phyloP scores from a whole-genome alignment of 345 rosid genomes.

The Citrus maxima region DNA sequence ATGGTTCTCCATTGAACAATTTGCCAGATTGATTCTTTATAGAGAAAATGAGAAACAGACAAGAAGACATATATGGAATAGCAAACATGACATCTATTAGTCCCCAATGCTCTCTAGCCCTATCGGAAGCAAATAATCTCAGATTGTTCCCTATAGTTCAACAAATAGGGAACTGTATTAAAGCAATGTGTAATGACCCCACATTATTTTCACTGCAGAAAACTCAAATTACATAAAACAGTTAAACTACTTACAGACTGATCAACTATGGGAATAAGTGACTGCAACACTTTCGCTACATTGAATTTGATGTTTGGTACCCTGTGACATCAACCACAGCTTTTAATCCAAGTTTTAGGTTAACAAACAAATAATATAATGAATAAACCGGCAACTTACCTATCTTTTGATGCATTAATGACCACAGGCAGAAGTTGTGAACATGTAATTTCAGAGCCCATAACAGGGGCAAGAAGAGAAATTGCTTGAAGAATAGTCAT shows the following conservation, averaged over 20 bases:
- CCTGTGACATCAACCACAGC: constrained; percentile 34
- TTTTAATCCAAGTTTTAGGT: background rate
- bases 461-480: constrained; percentile 86
- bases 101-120: background rate
- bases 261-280: constrained; percentile 76
- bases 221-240: background rate
- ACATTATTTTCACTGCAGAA: background rate
- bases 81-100: background rate
- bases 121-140: background rate
- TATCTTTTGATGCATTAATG: constrained; percentile 75
- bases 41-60: background rate
- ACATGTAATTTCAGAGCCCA: constrained; percentile 85
- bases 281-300: constrained; percentile 92
- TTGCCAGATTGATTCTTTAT: background rate
- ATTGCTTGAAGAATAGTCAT: constrained; percentile 83
- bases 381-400: constrained; percentile 35
- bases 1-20: background rate
- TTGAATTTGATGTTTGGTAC: constrained; percentile 97
- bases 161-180: background rate
- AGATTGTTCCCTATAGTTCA: background rate
- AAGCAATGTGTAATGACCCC: background rate
- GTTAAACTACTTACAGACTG: constrained; percentile 59
- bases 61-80: background rate
- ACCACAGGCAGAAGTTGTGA: constrained; percentile 82
- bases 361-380: background rate